phyloP scores from a whole-genome alignment of 2,329 filamentous ascomycete genomes.

The Talaromyces sp. region DNA sequence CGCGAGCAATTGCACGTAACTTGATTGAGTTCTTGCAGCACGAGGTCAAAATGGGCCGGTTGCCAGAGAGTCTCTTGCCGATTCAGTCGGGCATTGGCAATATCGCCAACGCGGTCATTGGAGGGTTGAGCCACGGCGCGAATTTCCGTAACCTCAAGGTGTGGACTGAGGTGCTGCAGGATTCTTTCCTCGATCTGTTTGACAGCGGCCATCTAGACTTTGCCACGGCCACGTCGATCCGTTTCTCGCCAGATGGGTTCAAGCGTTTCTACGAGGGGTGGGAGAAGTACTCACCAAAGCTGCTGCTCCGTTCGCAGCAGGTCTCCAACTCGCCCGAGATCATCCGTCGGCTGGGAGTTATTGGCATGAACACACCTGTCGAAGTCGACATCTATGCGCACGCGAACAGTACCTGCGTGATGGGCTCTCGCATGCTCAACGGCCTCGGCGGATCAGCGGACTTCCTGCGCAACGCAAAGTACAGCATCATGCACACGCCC shows the following conservation, averaged over 20 bases:
- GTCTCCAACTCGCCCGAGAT: conserved; percentile 88
- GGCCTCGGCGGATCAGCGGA: conserved; percentile 77
- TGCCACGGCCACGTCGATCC: conserved; percentile 82
- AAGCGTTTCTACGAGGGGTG: conserved; percentile 84
- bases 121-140: conserved; percentile 68
- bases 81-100: conserved; percentile 88
- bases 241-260: conserved; percentile 87
- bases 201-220: conserved; percentile 84
- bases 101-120: conserved; percentile 87
- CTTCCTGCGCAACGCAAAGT: conserved; percentile 73
- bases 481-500: conserved; percentile 92
- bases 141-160: conserved; percentile 85
- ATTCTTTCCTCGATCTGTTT: conserved; percentile 89
- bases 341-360: conserved; percentile 78
- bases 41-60: conserved; percentile 71
- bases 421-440: conserved; percentile 84
- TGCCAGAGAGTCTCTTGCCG: conserved; percentile 71
- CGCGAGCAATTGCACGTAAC: conserved; percentile 68
- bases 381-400: conserved; percentile 94
- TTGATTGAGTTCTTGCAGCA: conserved; percentile 83
- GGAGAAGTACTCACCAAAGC: conserved; percentile 73
- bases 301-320: conserved; percentile 80
- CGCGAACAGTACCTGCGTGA: conserved; percentile 84
- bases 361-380: conserved; percentile 92
- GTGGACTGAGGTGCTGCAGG: conserved; percentile 90